Percentiles rank a stretch among this genome's conserved stretches.
phyloP scores from a whole-genome alignment of 345 rosid species.

The Dimocarpus longan region DNA sequence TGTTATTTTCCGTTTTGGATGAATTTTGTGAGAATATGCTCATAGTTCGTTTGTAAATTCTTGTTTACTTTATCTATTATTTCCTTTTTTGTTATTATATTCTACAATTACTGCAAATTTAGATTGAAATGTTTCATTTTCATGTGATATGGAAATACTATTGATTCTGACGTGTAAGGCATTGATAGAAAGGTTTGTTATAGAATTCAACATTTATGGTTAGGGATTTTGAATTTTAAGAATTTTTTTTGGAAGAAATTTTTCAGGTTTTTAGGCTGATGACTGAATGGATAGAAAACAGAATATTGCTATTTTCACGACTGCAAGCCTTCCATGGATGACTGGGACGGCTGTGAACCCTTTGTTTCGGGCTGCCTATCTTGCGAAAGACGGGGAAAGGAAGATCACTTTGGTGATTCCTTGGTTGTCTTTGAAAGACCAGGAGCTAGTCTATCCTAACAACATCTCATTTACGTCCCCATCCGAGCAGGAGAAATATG shows the following conservation, averaged over 20 bases:
- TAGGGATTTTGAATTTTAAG: not conserved
- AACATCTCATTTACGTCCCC: constrained; percentile 60
- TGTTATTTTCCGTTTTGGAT: not conserved
- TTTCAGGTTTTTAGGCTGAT: constrained; percentile 15
- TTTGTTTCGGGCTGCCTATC: constrained; percentile 92
- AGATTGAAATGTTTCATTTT: not conserved
- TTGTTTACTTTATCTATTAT: not conserved
- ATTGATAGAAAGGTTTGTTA: not conserved
- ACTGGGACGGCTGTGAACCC: constrained; percentile 98
- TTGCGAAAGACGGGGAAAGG: constrained; percentile 67
- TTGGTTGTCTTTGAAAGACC: constrained; percentile 78
- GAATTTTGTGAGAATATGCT: not conserved
- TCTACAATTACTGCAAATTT: not conserved
- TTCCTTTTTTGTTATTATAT: not conserved
- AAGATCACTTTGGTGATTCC: constrained; percentile 89
- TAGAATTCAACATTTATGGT: not conserved
- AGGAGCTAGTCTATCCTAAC: constrained; percentile 69
- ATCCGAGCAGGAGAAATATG: constrained; percentile 68
- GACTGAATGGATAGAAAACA: constrained; percentile 60
- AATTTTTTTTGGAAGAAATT: not conserved
- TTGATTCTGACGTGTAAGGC: not conserved
- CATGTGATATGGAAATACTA: not conserved
- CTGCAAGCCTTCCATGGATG: constrained; percentile 97
- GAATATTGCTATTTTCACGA: constrained; percentile 83
- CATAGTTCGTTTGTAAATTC: not conserved